Conservation (phyloP, 371 early-diverging fungal genomes). For the Rozella allomycis region DNA sequence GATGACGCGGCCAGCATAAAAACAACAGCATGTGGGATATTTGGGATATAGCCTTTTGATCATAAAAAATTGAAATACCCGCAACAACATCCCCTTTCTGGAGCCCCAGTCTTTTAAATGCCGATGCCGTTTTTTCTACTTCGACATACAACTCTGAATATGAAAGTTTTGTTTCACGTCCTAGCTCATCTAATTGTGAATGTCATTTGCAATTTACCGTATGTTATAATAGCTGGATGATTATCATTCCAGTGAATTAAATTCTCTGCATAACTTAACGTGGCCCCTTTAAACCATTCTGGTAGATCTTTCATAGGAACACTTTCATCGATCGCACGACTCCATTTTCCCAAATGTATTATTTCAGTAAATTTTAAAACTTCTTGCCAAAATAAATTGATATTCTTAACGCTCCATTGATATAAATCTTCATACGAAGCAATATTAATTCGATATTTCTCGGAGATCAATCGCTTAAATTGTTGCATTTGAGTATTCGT, state of each 20-base stretch:
- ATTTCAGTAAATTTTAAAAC: slow-evolving; percentile 68
- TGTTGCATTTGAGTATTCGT: too few relatives aligned
- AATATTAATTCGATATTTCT: too few relatives aligned
- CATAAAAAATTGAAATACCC: too few relatives aligned
- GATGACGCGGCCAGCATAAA: slow-evolving; percentile 78
- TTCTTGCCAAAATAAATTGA: slow-evolving; percentile 59
- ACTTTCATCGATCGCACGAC: slow-evolving; percentile 22
- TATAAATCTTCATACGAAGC: slow-evolving; percentile 45
- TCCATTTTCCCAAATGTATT: slow-evolving; percentile 23
- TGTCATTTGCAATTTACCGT: slow-evolving; percentile 17
- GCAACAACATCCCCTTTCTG: slow-evolving; percentile 69
- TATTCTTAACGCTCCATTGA: slow-evolving; percentile 51
- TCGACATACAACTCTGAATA: slow-evolving; percentile 48
- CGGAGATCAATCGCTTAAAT: too few relatives aligned
- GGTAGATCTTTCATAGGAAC: slow-evolving; percentile 62
- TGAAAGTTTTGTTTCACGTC: slow-evolving; percentile 18
- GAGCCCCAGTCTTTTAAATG: slow-evolving; percentile 47
- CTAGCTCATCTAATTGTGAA: slow-evolving; percentile 17
- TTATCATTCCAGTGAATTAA: slow-evolving; percentile 28
- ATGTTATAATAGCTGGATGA: slow-evolving; percentile 47
- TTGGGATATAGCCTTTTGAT: slow-evolving; percentile 90
- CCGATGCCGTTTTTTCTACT: slow-evolving; percentile 47
- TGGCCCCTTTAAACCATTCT: slow-evolving; percentile 64
- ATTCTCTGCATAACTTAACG: slow-evolving; percentile 81
- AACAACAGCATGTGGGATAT: slow-evolving; percentile 57